Percentiles rank a stretch among this genome's conserved stretches.
phyloP scores from a whole-genome alignment of 169 alveolate genomes.

The Babesia gibsoni region DNA sequence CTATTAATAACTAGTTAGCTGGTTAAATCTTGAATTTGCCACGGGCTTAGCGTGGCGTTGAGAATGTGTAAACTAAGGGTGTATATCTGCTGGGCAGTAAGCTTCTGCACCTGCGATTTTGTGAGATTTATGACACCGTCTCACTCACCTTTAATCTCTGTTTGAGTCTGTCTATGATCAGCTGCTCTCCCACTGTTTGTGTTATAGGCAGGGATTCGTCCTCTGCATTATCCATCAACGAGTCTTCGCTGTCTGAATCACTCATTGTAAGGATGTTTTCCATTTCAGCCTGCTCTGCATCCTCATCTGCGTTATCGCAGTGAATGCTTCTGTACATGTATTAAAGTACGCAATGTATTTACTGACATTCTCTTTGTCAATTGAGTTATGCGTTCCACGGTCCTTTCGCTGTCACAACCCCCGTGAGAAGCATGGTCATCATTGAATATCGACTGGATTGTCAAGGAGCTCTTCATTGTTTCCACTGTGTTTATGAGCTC shows the following conservation, averaged over 20 bases:
- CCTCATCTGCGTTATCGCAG: slow-evolving; percentile 1
- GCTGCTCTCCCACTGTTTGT: neutral
- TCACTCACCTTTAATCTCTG: slow-evolving; percentile 38
- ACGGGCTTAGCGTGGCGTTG: slow-evolving; percentile 4
- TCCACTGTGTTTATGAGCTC: slow-evolving; percentile 36
- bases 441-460: slow-evolving; percentile 8
- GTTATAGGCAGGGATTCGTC: neutral
- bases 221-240: neutral
- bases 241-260: neutral
- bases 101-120: slow-evolving; percentile 37
- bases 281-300: neutral
- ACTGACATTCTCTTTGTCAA: neutral
- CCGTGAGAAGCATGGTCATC: too few relatives aligned
- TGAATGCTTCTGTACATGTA: neutral
- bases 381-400: neutral
- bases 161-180: slow-evolving; percentile 28
- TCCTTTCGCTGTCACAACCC: neutral
- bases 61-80: slow-evolving; percentile 52
- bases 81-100: slow-evolving; percentile 35
- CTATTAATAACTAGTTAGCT: neutral
- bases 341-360: neutral
- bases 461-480: neutral
- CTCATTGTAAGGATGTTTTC: slow-evolving; percentile 5
- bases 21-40: neutral
- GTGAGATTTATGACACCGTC: too few relatives aligned